Percentiles rank a stretch among this genome's conserved stretches.
Evolutionary conservation across 805 yeast species (phyloP).

Genomic region (Ogataea henricii): DNA sequence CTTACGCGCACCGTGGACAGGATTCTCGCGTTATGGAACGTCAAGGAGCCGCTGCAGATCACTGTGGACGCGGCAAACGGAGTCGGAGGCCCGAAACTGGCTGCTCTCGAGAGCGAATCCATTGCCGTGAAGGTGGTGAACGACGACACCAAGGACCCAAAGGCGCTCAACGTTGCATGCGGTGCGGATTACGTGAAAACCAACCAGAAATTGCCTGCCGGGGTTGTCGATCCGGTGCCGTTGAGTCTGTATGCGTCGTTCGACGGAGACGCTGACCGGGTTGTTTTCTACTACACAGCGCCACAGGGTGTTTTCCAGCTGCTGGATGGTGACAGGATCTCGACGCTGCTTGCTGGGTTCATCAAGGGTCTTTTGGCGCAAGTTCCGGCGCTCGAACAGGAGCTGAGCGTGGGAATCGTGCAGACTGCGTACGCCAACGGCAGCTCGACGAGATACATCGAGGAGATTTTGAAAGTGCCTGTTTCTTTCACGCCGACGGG

Average conservation of each 20-base stretch:
- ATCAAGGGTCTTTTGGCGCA: constrained; percentile 50
- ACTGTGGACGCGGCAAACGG: constrained; percentile 94
- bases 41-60: constrained; percentile 37
- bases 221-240: constrained; percentile 44
- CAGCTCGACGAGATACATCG: constrained; percentile 73
- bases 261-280: constrained; percentile 97
- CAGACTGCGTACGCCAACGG: constrained; percentile 99
- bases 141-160: constrained; percentile 53
- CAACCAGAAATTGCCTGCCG: constrained; percentile 73
- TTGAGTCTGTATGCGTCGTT: constrained; percentile 71
- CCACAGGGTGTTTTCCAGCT: constrained; percentile 44
- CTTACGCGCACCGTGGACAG: constrained; percentile 53
- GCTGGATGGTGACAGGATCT: constrained; percentile 92
- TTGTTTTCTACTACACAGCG: constrained; percentile 71
- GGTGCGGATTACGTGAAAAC: constrained; percentile 98
- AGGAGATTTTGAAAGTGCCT: constrained; percentile 63
- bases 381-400: constrained; percentile 34
- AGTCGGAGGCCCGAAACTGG: constrained; percentile 83
- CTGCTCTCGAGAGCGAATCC: constrained; percentile 41
- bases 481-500: constrained; percentile 93
- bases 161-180: constrained; percentile 69
- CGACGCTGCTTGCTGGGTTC: constrained; percentile 78
- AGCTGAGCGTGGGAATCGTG: constrained; percentile 67
- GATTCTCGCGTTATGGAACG: constrained; percentile 38
- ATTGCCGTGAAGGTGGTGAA: constrained; percentile 53